Percentiles rank a stretch among this genome's conserved stretches.
Evolutionary conservation across 352 stramenopile species (phyloP).

Genomic region (Globisporangium heterothallicum): DNA sequence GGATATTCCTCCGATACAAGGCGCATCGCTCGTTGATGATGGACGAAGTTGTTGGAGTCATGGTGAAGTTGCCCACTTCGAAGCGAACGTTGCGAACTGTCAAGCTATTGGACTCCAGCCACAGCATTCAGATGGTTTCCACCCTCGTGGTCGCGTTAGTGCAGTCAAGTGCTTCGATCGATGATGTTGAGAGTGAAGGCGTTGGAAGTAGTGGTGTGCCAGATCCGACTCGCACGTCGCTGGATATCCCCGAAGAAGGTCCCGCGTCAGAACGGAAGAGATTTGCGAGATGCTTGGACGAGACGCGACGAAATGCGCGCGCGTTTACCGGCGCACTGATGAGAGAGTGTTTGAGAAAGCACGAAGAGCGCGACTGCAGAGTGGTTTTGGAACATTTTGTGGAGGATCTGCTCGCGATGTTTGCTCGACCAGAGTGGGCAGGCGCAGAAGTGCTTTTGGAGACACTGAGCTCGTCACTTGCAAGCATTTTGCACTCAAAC

Average conservation of each 20-base stretch:
- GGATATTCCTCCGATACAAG: slow-evolving; percentile 64
- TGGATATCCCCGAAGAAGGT: slow-evolving; percentile 18
- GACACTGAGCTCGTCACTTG: slow-evolving; percentile 56
- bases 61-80: slow-evolving; percentile 68
- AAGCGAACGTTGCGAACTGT: slow-evolving; percentile 71
- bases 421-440: slow-evolving; percentile 70
- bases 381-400: slow-evolving; percentile 77
- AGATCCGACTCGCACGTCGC: slow-evolving; percentile 19
- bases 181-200: slow-evolving; percentile 9
- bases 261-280: slow-evolving; percentile 11
- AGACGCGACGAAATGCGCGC: slow-evolving; percentile 29
- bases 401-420: slow-evolving; percentile 80
- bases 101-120: slow-evolving; percentile 48
- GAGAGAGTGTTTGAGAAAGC: slow-evolving; percentile 78
- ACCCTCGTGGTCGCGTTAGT: slow-evolving; percentile 61
- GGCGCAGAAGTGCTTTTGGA: slow-evolving; percentile 75
- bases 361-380: slow-evolving; percentile 69
- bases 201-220: neutral
- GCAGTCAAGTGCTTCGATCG: slow-evolving; percentile 33
- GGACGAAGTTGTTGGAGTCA: slow-evolving; percentile 61
- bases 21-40: slow-evolving; percentile 55
- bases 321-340: slow-evolving; percentile 49
- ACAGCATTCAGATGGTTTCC: slow-evolving; percentile 62
- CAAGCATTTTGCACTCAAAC: slow-evolving; percentile 55
- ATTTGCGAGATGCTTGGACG: slow-evolving; percentile 20